Conservation (phyloP, 371 early-diverging fungal species). For the Rhizomucor pusillus region DNA sequence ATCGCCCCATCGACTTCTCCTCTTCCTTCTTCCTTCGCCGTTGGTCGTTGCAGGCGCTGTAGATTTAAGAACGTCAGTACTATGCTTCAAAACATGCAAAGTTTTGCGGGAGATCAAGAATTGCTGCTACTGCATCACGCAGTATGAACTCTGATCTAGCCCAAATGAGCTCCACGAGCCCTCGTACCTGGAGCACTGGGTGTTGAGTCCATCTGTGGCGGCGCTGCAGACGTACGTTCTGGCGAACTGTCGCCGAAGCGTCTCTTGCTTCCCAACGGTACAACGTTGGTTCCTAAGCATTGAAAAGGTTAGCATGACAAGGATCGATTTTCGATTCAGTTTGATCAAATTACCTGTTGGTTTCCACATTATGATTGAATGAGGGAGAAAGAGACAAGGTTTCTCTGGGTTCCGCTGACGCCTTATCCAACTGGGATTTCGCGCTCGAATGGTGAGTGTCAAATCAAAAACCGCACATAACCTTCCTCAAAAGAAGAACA, state of each 20-base stretch:
- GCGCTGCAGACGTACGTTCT: slow-evolving; percentile 5
- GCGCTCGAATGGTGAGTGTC: too few relatives aligned
- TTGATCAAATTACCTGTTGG: slow-evolving; percentile 20
- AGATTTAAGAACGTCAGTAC: slow-evolving; percentile 1
- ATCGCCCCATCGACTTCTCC: slow-evolving; percentile 88
- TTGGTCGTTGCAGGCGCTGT: slow-evolving; percentile 13
- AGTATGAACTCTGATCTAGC: too few relatives aligned
- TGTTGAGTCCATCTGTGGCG: background rate
- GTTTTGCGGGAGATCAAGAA: background rate
- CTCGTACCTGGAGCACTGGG: slow-evolving; percentile 1
- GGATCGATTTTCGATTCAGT: background rate
- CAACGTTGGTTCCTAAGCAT: slow-evolving; percentile 40
- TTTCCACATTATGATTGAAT: slow-evolving; percentile 16
- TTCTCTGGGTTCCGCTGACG: too few relatives aligned
- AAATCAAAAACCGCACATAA: too few relatives aligned
- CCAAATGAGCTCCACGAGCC: too few relatives aligned
- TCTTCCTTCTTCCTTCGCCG: slow-evolving; percentile 48
- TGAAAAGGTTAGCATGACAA: background rate
- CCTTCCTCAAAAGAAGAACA: too few relatives aligned
- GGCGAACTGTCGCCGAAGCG: slow-evolving; percentile 23
- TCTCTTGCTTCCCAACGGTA: slow-evolving; percentile 43
- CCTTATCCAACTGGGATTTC: too few relatives aligned
- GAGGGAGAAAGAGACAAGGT: background rate
- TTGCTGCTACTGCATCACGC: background rate
- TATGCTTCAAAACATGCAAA: background rate